Base-by-base conservation (phyloP, 768 basidiomycete species). In the Terana coerulea region DNA sequence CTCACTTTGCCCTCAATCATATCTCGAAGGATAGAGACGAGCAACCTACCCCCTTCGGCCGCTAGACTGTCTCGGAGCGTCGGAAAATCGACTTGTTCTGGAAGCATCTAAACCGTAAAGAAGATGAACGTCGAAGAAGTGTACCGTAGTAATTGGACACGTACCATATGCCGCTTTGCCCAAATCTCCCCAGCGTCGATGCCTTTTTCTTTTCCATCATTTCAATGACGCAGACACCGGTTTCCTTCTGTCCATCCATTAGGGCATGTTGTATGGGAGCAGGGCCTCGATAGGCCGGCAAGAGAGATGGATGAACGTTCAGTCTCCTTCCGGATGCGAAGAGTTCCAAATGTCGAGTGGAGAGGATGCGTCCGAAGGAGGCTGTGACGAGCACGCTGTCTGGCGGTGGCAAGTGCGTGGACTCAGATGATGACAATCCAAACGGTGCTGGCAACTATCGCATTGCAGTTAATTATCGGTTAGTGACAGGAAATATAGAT, bases 251-350 rank as follows among this genome's bases (percentile, higher is more conserved):
- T 2, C 80, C 82, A 53, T 85, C 81, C 37, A 89, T 68, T 34
- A 98, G 73, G 0, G 86, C 77, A 60, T 84, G 87, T 61, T 97
- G 94, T 33, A 98, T 89, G 0, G 94, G 94, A 2, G 92, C 90
- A 8, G 94, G 83, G 0, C 94, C 94, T n/a, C 94, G 83, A 65
- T 90, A 94, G 24, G 76, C 72, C 0, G 94, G 94, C 29, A 98
- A 76, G 0, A 92, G 70, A 30, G 93, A 95, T 0, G 93, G 92
- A 60, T 98, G 94, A 5, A 98, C 81, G 61, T 98, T 97, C 31
- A 98, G 72, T 21, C 86, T 72, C 40, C 80, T 78, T 0, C 66
- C 60, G 0, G 72, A 71, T 0, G 69, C 75, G 61, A 95, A 95
- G 34, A 76, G 71, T 12, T 72, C 62, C 14, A 97, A 78, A 47